Evolutionary conservation across 352 stramenopile genomes (phyloP).

Genomic region (Globisporangium acanthophoron): DNA sequence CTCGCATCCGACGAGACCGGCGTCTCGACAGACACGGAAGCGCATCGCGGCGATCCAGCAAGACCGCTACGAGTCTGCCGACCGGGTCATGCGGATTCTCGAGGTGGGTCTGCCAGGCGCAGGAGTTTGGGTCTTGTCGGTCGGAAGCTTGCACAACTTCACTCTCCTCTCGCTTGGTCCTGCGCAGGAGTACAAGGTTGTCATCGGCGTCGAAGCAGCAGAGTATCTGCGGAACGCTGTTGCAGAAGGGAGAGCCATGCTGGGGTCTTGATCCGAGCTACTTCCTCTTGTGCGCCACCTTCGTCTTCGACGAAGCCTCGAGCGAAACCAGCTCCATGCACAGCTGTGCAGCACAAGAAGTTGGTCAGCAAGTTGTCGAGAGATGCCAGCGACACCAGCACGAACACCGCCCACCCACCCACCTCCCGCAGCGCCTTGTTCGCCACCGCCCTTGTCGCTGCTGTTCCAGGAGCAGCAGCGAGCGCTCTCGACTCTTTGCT

Average conservation of each 20-base stretch:
- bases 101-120: constrained; percentile 27
- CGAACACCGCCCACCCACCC: not conserved
- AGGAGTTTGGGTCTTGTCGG: not conserved
- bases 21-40: constrained; percentile 30
- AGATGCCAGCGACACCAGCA: not conserved
- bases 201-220: constrained; percentile 26
- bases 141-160: not conserved
- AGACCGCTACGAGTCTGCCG: constrained; percentile 56
- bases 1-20: constrained; percentile 13
- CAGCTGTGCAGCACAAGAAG: not conserved
- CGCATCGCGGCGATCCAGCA: constrained; percentile 36
- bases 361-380: not conserved
- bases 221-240: constrained; percentile 33
- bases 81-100: constrained; percentile 75
- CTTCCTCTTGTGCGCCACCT: constrained; percentile 3
- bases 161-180: not conserved
- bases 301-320: constrained; percentile 13
- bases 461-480: constrained; percentile 1
- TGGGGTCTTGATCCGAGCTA: constrained; percentile 2
- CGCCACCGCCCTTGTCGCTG: not conserved
- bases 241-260: constrained; percentile 20
- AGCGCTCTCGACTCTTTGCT: not conserved
- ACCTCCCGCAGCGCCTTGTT: constrained; percentile 15
- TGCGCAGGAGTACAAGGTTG: constrained; percentile 37
- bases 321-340: constrained; percentile 17